Evolutionary conservation across 2,329 filamentous ascomycete genomes (phyloP), one percentile per base, ranked within the genome.

Genomic region (Claviceps africana): DNA sequence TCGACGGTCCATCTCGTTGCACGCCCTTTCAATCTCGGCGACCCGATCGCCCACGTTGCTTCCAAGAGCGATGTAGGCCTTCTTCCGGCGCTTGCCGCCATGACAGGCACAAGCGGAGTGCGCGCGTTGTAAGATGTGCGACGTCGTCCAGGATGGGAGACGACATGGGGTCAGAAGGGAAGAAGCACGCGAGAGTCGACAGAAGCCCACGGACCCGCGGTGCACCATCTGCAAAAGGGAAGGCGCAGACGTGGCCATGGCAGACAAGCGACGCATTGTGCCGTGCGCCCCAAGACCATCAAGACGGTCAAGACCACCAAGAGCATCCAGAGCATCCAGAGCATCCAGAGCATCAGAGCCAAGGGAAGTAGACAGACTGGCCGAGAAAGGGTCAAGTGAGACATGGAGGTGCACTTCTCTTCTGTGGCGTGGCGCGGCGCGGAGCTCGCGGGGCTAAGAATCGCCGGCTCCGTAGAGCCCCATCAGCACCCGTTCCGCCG

Each of bases 31-130:
- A 57, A 98, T 94, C 78, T 85, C 86, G 43, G 75, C 78, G 50
- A 95, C 77, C 43, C 90, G 83, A 64, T 97, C 83, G 4, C 90
- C 91, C 50, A 97, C 69, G 66, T 98, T 98, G 70, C 90, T 95
- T 1, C 93, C 93, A 7, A 98, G 73, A 8, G 91, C 93, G 60
- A 98, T 81, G 65, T 87, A 95, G 0, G 86, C 88, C 45, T 68
- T 75, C 58, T 66, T 70, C 58, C 56, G 65, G 45, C 62, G 60
- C 51, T 59, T 55, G 28, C 63, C 62, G 19, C 62, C 65, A 53
- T 62, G 63, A 51, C 67, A 70, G 30, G 62, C 65, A 30, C 70
- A 72, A 51, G 63, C 61, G 3, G 61, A 60, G 6, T 60, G 56
- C 44, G 53, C 53, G 6, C 64, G 54, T 13, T 54, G n/a, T 4